A percentile compares a stretch with the other conserved stretches of the same genome.
Evolutionary conservation across 2,329 filamentous ascomycete species (phyloP).

Genomic region (Coniochaeta sp.): DNA sequence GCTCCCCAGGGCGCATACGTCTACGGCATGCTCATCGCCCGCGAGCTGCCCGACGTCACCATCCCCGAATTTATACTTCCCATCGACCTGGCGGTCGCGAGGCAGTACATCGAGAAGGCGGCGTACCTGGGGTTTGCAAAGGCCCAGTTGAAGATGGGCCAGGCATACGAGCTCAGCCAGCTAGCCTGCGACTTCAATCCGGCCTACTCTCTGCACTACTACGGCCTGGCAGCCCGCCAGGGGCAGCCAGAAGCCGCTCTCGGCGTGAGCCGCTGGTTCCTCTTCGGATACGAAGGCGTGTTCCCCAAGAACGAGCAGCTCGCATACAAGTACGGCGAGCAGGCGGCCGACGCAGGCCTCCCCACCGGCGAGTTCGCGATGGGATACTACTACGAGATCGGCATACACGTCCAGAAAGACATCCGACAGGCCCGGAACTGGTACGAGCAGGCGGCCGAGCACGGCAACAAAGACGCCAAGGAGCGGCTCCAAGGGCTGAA

Average conservation of each 20-base stretch:
- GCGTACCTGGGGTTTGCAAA: conserved; percentile 94
- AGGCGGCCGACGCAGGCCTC: conserved; percentile 74
- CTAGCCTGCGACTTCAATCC: conserved; percentile 93
- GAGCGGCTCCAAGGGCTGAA: conserved; percentile 77
- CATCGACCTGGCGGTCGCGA: conserved; percentile 64
- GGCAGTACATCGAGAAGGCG: conserved; percentile 90
- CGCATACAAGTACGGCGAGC: conserved; percentile 82
- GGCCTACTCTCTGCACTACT: conserved; percentile 88
- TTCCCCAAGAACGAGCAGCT: conserved; percentile 95
- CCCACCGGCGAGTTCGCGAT: conserved; percentile 92
- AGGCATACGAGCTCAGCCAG: conserved; percentile 89
- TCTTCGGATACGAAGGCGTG: conserved; percentile 86
- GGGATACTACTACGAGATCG: conserved; percentile 96
- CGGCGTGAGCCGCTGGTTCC: conserved; percentile 96
- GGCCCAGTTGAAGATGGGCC: conserved; percentile 94
- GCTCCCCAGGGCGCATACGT: conserved; percentile 94
- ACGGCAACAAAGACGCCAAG: conserved; percentile 85
- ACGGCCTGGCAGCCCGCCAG: conserved; percentile 84
- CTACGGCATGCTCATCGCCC: conserved; percentile 87
- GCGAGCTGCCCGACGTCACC: conserved; percentile 84
- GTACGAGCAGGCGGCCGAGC: conserved; percentile 84
- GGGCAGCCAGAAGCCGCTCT: conserved; percentile 91
- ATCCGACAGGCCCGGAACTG: conserved; percentile 75
- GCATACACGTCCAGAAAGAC: conserved; percentile 82
- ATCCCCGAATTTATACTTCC: conserved; percentile 66